These are phyloP conservation scores for Camelina hispida DNA, from an alignment of 345 rosid species.

Conservation along the genomic window DNA sequence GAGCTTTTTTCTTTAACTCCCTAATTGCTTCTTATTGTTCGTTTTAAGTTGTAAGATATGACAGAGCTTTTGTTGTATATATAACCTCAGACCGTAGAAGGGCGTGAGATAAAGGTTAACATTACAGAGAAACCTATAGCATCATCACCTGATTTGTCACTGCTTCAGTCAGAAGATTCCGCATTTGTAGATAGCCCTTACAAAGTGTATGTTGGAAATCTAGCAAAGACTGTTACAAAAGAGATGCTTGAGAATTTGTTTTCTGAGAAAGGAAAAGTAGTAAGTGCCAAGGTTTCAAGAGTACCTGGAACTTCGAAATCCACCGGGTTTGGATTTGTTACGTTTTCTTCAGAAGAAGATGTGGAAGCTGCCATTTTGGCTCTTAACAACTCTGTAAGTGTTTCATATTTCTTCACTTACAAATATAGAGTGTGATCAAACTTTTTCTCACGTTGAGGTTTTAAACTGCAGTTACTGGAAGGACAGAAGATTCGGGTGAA, in stretches of 20 bases:
- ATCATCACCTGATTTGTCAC: conserved; percentile 51
- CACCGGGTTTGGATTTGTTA: conserved; percentile 78
- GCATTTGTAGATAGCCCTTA: conserved; percentile 67
- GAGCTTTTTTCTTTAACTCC: conserved; percentile 28
- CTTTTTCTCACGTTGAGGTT: neutral
- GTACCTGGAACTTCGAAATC: conserved; percentile 90
- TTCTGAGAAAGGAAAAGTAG: conserved; percentile 75
- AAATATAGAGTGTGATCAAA: neutral
- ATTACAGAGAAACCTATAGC: conserved; percentile 75
- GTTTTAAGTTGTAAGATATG: neutral
- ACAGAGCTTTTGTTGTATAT: neutral
- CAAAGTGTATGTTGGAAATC: conserved; percentile 89
- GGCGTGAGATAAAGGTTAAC: conserved; percentile 85
- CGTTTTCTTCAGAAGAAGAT: conserved; percentile 83
- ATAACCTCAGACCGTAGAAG: conserved; percentile 65
- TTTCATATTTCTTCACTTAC: neutral
- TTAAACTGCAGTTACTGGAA: conserved; percentile 65
- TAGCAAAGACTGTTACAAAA: conserved; percentile 77
- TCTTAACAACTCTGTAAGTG: conserved; percentile 76
- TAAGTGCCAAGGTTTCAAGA: conserved; percentile 82
- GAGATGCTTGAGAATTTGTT: conserved; percentile 65
- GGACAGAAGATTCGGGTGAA: conserved; percentile 86
- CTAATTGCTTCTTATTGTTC: neutral
- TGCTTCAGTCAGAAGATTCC: conserved; percentile 69
- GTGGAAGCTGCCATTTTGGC: conserved; percentile 75